A percentile compares a stretch with the other conserved stretches of the same genome.
Conservation (phyloP, 331 rosid genomes). For the Stylosanthes scabra region DNA sequence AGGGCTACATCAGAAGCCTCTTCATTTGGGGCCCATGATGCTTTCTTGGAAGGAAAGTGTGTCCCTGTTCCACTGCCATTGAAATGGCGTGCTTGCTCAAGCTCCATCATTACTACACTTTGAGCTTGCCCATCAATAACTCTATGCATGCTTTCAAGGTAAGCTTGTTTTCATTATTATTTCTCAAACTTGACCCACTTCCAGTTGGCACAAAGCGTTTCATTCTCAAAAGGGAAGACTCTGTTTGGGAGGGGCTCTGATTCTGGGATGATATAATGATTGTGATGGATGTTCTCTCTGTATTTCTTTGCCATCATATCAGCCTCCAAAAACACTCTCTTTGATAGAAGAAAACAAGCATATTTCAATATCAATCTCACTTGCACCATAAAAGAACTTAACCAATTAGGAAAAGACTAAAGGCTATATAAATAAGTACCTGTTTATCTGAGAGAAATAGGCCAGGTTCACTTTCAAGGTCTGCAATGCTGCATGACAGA, state of each 20-base stretch:
- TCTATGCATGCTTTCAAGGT: not conserved
- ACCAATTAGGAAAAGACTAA: not conserved
- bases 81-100: not conserved
- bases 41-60: conserved; percentile 1
- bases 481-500: conserved; percentile 67
- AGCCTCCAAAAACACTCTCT: conserved; percentile 79
- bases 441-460: conserved; percentile 78
- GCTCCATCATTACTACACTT: not conserved
- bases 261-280: not conserved
- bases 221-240: conserved; percentile 49
- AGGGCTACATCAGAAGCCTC: conserved; percentile 6
- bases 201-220: conserved; percentile 51
- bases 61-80: not conserved
- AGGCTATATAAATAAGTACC: conserved; percentile 44
- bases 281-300: conserved; percentile 60
- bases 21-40: not conserved
- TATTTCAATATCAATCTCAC: conserved; percentile 18
- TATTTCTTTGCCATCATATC: conserved; percentile 77
- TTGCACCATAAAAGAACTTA: conserved; percentile 2
- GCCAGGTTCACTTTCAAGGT: conserved; percentile 89
- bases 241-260: conserved; percentile 13
- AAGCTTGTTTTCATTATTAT: conserved; percentile 15
- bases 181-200: conserved; percentile 51
- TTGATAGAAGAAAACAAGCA: conserved; percentile 21
- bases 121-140: not conserved